phyloP scores from a whole-genome alignment of 2,329 filamentous ascomycete genomes.

The Ophiosphaerella herpotricha region DNA sequence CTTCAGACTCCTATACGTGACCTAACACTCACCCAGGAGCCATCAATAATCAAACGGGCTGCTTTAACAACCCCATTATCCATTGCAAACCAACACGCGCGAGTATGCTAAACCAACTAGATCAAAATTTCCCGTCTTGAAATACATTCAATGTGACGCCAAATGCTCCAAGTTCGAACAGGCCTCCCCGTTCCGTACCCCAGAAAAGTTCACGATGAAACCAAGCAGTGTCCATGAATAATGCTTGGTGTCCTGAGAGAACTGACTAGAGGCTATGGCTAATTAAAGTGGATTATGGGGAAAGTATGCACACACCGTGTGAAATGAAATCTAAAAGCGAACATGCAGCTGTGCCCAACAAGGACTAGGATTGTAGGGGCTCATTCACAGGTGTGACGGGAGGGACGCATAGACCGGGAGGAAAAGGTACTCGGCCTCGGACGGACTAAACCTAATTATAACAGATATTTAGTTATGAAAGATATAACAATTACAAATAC shows the following conservation, averaged over 20 bases:
- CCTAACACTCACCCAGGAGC: no score
- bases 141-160: no score
- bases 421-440: no score
- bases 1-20: no score
- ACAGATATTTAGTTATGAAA: conserved; percentile 1
- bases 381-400: conserved; percentile 6
- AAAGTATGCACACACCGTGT: conserved; percentile 3
- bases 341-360: conserved; percentile 8
- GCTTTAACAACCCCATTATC: no score
- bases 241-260: conserved; percentile 2
- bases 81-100: no score
- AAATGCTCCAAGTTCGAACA: no score
- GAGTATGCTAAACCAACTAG: no score
- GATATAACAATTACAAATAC: neutral
- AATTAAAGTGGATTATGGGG: conserved; percentile 3
- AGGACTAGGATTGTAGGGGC: conserved; percentile 7
- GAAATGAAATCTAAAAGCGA: conserved; percentile 17
- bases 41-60: no score
- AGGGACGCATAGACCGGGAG: neutral
- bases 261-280: conserved; percentile 1
- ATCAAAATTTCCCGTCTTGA: no score
- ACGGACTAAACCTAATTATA: conserved; percentile 1
- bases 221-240: neutral
- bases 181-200: neutral
- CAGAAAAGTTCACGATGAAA: no score